Base-by-base conservation (phyloP, 108 stramenopile genomes). In the Skeletonema costatum region DNA sequence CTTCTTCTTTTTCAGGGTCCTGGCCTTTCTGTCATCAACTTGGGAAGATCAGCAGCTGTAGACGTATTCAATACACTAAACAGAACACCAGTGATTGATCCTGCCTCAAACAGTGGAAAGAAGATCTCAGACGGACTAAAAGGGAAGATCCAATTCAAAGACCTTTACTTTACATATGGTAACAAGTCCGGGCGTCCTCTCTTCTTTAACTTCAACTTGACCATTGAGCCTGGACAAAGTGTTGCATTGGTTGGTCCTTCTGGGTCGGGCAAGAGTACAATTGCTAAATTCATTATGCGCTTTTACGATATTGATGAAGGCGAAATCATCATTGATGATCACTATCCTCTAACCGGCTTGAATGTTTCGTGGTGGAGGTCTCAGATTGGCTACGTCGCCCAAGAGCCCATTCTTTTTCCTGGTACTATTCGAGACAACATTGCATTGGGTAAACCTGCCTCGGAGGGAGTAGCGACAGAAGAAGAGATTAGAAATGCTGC, bases 331-430 rank as follows among this genome's bases (percentile, higher is more conserved):
- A 65, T 89, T 35, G 90, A 86, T 63, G 90, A 84, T 21, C 58
- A 67, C 42, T 80, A 91, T 65, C 74, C 86, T 64, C 77, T 93
- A 38, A 66, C 66, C 21, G 76, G 88, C 32, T 44, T 97, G 60
- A 96, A 98, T 71, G 89, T 97, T 13, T 51, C 63, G n/a, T 82
- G 87, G 59, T 82, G 98, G n/a, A 82, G 99, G 10, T 63, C 63
- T 16, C 60, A 89, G 41, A 90, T 99, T 58, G 99, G 98, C 10
- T 88, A 95, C 32, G 99, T 99, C 5, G 83, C 86, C n/a, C 98
- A 99, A 81, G 98, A 98, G 69, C 97, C 98, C 12, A 82, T 80
- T 2, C 85, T 99, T 33, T 99, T 99, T 73, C 87, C 90, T 3
- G 90, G 93, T 25, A 89, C 87, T 21, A 92, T 99, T 50, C 80